Evolutionary conservation across 1,284 basidiomycete genomes (phyloP), one percentile per base, ranked within the genome.

Genomic region (Irpex sp.): DNA sequence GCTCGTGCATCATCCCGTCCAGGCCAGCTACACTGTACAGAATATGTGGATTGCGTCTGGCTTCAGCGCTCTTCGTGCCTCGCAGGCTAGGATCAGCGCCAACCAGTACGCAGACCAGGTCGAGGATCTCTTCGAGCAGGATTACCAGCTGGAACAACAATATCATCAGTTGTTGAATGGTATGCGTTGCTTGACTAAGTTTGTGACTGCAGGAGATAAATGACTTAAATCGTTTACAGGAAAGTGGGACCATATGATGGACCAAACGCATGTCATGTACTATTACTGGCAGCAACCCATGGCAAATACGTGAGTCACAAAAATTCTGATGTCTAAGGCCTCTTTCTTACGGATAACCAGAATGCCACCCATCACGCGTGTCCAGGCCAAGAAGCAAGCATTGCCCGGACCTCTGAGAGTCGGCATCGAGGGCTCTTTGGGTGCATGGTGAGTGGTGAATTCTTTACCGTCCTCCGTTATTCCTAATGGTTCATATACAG

Each of bases 201-300:
- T 9, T n/a, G 5, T 51, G 39, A 4, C 39, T n/a, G 14, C 12
- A 5, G 23, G 16, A 36, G n/a, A 21, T 18, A 1, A n/a, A 8
- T 7, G 6, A 33, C 48, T 45, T 8, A 36, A 19, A 58, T 51
- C 57, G 42, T 45, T 35, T 6, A 36, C 35, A 83, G 82, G 82
- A 5, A 86, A 86, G 80, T 86, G 84, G 72, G 66, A 69, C 58
- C 72, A 85, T 66, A 87, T 88, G 81, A 86, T 89, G 81, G 81
- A 84, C 64, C 86, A 88, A 67, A 86, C 83, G 6, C 83, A 85
- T 71, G 68, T 85, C 59, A 81, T 80, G 66, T 87, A 87, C 65
- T 81, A 79, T 64, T 88, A 89, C 71, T 89, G 87, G 86, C 87
- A 89, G 66, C 81, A 86, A 68, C 85, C 85, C 0, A 82, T 83